Evolutionary conservation across 1,139 yeast species (phyloP).

Genomic region (Insectozyma bohioensis): DNA sequence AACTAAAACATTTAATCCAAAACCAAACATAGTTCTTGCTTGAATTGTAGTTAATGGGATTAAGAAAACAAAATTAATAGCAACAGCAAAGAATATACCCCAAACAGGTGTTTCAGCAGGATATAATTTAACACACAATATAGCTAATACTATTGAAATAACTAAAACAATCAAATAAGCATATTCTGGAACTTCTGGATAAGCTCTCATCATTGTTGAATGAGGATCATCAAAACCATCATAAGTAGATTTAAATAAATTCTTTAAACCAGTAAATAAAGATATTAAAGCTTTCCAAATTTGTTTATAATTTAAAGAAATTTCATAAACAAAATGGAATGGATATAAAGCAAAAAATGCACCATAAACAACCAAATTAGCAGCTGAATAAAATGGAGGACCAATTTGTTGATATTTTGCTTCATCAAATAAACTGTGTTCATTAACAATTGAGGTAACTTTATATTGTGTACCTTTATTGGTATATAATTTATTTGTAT

Average conservation of each 20-base stretch:
- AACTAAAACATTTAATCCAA: conserved; percentile 57
- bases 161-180: conserved; percentile 50
- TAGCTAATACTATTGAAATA: conserved; percentile 49
- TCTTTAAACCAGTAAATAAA: no score
- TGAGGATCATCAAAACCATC: conserved; percentile 48
- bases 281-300: conserved; percentile 14
- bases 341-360: conserved; percentile 60
- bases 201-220: conserved; percentile 49
- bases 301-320: conserved; percentile 26
- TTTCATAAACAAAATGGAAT: conserved; percentile 47
- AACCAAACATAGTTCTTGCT: conserved; percentile 49
- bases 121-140: conserved; percentile 46
- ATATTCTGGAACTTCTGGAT: conserved; percentile 64
- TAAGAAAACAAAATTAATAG: conserved; percentile 52
- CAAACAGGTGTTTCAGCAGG: conserved; percentile 54
- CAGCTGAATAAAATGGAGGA: conserved; percentile 43
- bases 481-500: conserved; percentile 41
- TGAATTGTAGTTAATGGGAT: conserved; percentile 53
- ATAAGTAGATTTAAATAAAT: conserved; percentile 15
- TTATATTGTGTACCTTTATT: conserved; percentile 46
- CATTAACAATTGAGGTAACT: conserved; percentile 41
- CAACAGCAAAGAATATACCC: conserved; percentile 57
- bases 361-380: conserved; percentile 49
- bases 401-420: conserved; percentile 44
- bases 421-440: conserved; percentile 35